These are phyloP conservation scores for Urtica urens DNA, from an alignment of 306 rosid species.

Conservation along the genomic window DNA sequence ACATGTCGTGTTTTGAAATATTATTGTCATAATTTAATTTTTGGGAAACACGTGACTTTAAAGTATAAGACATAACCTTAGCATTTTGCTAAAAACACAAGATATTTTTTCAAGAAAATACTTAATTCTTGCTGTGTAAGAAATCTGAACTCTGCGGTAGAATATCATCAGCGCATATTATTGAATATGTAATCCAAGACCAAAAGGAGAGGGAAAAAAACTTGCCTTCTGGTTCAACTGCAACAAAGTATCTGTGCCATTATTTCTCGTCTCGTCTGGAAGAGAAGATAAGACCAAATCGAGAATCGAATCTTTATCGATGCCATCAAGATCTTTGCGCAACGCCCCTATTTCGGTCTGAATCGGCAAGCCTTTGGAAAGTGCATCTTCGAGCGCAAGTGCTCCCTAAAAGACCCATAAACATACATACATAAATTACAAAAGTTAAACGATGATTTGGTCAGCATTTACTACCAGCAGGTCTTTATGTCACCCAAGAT, in stretches of 20 bases:
- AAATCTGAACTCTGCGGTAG: too few relatives aligned
- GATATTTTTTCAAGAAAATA: too few relatives aligned
- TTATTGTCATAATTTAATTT: too few relatives aligned
- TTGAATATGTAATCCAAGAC: too few relatives aligned
- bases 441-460: background rate
- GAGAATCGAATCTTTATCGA: conserved; percentile 68
- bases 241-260: conserved; percentile 67
- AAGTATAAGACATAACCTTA: too few relatives aligned
- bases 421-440: conserved; percentile 12
- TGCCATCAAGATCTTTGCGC: conserved; percentile 52
- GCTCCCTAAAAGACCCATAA: conserved; percentile 59
- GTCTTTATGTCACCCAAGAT: background rate
- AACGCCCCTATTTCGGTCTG: conserved; percentile 64
- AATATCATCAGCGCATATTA: too few relatives aligned
- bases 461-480: background rate
- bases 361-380: conserved; percentile 79
- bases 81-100: too few relatives aligned
- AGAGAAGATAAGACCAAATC: conserved; percentile 75
- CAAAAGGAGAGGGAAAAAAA: background rate
- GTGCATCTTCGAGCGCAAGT: conserved; percentile 81
- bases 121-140: too few relatives aligned
- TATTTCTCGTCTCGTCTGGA: conserved; percentile 63
- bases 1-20: too few relatives aligned
- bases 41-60: too few relatives aligned
- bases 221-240: conserved; percentile 61